phyloP scores from a whole-genome alignment of 2,329 filamentous ascomycete genomes.

The Tympanopsis confertula region DNA sequence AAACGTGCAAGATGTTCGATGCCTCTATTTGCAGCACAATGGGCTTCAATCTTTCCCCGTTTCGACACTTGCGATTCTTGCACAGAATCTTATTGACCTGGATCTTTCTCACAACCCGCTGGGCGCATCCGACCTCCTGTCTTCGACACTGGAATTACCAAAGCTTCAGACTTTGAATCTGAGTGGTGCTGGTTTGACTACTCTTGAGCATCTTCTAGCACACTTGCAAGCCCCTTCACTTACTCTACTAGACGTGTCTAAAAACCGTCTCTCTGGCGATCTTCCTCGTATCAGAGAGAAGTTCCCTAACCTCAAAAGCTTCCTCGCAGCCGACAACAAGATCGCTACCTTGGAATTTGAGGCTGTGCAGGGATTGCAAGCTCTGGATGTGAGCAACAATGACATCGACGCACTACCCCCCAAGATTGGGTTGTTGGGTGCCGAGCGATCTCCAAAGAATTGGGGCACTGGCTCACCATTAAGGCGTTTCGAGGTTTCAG shows the following conservation, averaged over 20 bases:
- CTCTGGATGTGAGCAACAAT: slow-evolving; percentile 46
- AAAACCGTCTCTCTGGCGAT: slow-evolving; percentile 36
- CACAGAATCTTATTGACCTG: slow-evolving; percentile 33
- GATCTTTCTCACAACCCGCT: slow-evolving; percentile 39
- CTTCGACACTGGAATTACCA: slow-evolving; percentile 24
- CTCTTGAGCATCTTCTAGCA: slow-evolving; percentile 24
- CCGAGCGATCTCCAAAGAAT: slow-evolving; percentile 9
- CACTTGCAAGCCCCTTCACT: slow-evolving; percentile 38
- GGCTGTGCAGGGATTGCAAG: slow-evolving; percentile 38
- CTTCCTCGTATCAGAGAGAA: slow-evolving; percentile 32
- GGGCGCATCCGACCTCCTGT: slow-evolving; percentile 23
- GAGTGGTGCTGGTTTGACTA: not conserved
- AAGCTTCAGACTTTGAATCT: not conserved
- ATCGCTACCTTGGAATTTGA: slow-evolving; percentile 35
- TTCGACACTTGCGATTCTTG: slow-evolving; percentile 29
- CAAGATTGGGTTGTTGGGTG: slow-evolving; percentile 39
- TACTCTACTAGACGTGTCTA: slow-evolving; percentile 38
- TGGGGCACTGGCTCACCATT: slow-evolving; percentile 19
- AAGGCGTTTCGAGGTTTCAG: slow-evolving; percentile 39
- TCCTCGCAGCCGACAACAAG: slow-evolving; percentile 43
- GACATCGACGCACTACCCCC: slow-evolving; percentile 41
- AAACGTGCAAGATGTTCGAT: slow-evolving; percentile 31
- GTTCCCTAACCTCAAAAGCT: slow-evolving; percentile 36
- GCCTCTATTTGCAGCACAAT: slow-evolving; percentile 41
- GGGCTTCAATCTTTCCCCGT: slow-evolving; percentile 33